Percentiles rank a stretch among this genome's conserved stretches.
Conservation (phyloP, 768 basidiomycete species). For the Leccinum obscurum region DNA sequence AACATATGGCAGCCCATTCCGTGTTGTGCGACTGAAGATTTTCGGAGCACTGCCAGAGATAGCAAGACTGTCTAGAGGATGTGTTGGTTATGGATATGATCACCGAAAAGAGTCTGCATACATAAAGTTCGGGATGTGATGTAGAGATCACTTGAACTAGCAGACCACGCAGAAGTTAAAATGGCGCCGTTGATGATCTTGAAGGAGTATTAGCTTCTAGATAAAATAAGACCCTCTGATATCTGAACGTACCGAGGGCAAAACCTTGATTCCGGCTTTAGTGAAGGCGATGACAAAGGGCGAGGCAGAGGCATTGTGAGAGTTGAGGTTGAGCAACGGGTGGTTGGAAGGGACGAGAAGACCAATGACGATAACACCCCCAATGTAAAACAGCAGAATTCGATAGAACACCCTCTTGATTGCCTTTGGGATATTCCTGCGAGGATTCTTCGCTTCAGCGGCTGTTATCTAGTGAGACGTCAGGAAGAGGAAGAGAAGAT, state of each 20-base stretch:
- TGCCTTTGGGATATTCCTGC: slow-evolving; percentile 41
- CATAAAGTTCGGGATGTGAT: slow-evolving; percentile 40
- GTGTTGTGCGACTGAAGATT: slow-evolving; percentile 44
- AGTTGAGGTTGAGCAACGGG: slow-evolving; percentile 39
- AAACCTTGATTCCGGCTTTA: slow-evolving; percentile 55
- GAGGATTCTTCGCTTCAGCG: slow-evolving; percentile 52
- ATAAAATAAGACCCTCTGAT: background rate
- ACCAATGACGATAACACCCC: slow-evolving; percentile 47
- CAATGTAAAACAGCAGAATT: slow-evolving; percentile 38
- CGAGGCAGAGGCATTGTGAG: slow-evolving; percentile 43
- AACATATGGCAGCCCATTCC: slow-evolving; percentile 46
- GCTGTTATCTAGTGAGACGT: slow-evolving; percentile 36
- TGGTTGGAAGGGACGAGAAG: slow-evolving; percentile 52
- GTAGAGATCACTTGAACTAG: slow-evolving; percentile 42
- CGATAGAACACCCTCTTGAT: slow-evolving; percentile 46
- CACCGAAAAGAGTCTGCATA: slow-evolving; percentile 6
- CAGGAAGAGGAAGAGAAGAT: background rate
- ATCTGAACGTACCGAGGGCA: slow-evolving; percentile 43
- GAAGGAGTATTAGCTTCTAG: background rate
- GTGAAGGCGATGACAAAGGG: slow-evolving; percentile 60
- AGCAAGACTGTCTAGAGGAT: slow-evolving; percentile 49
- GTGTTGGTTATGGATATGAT: background rate
- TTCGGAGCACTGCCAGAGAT: slow-evolving; percentile 52
- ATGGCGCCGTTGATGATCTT: slow-evolving; percentile 42
- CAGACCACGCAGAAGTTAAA: slow-evolving; percentile 46